A percentile compares a stretch with the other conserved stretches of the same genome.
These are phyloP conservation scores for Vinca major DNA, from an alignment of 305 asterid species.

Conservation along the genomic window DNA sequence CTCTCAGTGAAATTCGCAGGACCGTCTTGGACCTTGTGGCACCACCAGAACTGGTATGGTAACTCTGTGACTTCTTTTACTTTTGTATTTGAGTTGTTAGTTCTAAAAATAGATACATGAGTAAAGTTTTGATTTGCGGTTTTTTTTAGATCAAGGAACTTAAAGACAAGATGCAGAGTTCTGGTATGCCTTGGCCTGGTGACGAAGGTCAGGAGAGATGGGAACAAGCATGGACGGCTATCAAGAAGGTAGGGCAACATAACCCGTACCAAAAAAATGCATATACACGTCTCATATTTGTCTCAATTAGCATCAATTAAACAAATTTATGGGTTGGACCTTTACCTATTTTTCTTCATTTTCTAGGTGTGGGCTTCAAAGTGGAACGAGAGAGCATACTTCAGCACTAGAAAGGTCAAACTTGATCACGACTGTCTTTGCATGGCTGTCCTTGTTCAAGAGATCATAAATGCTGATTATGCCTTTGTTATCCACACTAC, in stretches of 20 bases:
- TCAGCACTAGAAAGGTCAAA: conserved; percentile 93
- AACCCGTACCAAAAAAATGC: background rate
- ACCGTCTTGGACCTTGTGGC: conserved; percentile 77
- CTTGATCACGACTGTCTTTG: conserved; percentile 88
- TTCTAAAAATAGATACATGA: background rate
- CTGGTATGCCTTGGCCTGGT: conserved; percentile 99
- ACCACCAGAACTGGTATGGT: conserved; percentile 71
- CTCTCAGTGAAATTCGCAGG: conserved; percentile 71
- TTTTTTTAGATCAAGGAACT: conserved; percentile 71
- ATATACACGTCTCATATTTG: background rate
- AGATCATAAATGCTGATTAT: conserved; percentile 92
- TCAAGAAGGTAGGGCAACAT: conserved; percentile 57
- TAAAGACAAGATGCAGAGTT: conserved; percentile 70
- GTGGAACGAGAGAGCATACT: conserved; percentile 99
- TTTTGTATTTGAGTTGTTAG: background rate
- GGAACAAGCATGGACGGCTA: conserved; percentile 99
- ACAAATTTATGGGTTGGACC: conserved; percentile 9
- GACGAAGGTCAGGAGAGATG: conserved; percentile 88
- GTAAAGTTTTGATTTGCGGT: background rate
- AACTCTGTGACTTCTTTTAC: conserved; percentile 14
- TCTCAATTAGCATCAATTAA: background rate
- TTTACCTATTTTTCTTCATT: conserved; percentile 14
- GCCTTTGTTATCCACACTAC: conserved; percentile 99
- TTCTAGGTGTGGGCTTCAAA: conserved; percentile 97
- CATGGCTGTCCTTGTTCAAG: conserved; percentile 99